phyloP scores from a whole-genome alignment of 805 yeast species.

The Cyberlindnera euphorbiiphila region DNA sequence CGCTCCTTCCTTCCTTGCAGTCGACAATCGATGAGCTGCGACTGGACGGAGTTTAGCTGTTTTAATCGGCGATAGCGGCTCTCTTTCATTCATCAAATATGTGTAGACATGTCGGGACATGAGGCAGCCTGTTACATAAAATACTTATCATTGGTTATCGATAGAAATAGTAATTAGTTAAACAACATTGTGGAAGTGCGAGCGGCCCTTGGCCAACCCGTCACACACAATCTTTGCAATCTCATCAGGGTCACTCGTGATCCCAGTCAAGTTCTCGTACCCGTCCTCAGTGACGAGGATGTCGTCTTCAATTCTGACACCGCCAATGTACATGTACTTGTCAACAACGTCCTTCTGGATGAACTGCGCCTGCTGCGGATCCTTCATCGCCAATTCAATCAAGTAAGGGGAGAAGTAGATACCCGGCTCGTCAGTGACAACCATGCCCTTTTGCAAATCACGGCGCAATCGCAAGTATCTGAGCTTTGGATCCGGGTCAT shows the following conservation, averaged over 20 bases:
- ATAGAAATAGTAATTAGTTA: too few relatives aligned
- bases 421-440: constrained; percentile 94
- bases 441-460: constrained; percentile 68
- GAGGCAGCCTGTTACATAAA: too few relatives aligned
- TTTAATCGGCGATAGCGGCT: too few relatives aligned
- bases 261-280: constrained; percentile 72
- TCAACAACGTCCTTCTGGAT: constrained; percentile 65
- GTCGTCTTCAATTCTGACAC: constrained; percentile 95
- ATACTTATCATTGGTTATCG: too few relatives aligned
- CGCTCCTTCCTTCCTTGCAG: too few relatives aligned
- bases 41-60: too few relatives aligned
- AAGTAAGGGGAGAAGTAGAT: constrained; percentile 83
- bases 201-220: constrained; percentile 60
- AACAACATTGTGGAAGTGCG: constrained; percentile 51
- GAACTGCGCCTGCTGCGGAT: constrained; percentile 31
- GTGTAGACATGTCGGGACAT: too few relatives aligned
- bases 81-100: too few relatives aligned
- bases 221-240: constrained; percentile 69
- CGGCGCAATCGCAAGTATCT: constrained; percentile 80
- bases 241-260: constrained; percentile 84
- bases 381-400: constrained; percentile 57
- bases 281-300: constrained; percentile 75
- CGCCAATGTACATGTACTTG: constrained; percentile 87
- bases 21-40: too few relatives aligned
- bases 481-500: constrained; percentile 75